A percentile compares a stretch with the other conserved stretches of the same genome.
Evolutionary conservation across 163 green algal genomes (phyloP).

Genomic region (Trebouxia gelatinosa): DNA sequence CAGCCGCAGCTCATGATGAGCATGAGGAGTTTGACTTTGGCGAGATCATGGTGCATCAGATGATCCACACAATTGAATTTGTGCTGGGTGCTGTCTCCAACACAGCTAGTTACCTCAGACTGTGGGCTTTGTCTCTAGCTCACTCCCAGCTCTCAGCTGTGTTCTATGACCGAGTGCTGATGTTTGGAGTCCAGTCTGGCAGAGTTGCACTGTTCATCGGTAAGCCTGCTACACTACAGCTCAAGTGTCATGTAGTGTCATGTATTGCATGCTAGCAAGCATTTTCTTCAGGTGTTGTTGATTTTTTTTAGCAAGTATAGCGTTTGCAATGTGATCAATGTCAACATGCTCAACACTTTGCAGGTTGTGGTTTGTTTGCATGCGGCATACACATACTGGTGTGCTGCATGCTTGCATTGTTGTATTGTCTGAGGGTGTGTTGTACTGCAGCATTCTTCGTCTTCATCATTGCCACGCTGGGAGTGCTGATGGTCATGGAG

Average conservation of each 20-base stretch:
- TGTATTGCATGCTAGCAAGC: no score
- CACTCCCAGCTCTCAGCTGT: slow-evolving; percentile 96
- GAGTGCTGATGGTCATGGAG: slow-evolving; percentile 99
- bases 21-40: slow-evolving; percentile 90
- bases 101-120: slow-evolving; percentile 96
- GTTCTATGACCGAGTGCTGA: slow-evolving; percentile 98
- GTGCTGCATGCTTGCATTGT: no score
- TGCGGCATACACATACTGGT: no score
- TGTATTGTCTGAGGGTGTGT: no score
- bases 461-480: slow-evolving; percentile 89
- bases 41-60: slow-evolving; percentile 93
- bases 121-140: slow-evolving; percentile 97
- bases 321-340: no score
- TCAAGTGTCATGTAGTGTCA: no score
- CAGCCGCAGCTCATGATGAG: slow-evolving; percentile 45
- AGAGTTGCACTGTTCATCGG: slow-evolving; percentile 65
- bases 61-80: slow-evolving; percentile 99
- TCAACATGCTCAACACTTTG: no score
- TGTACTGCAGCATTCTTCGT: slow-evolving; percentile 81
- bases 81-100: slow-evolving; percentile 98
- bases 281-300: no score
- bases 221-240: slow-evolving; percentile 43
- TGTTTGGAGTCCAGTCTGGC: slow-evolving; percentile 62
- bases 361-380: no score
- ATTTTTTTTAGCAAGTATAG: no score